These are phyloP conservation scores for Botrytis sinoallii DNA, from an alignment of 2,329 filamentous ascomycete genomes.

Conservation along the genomic window DNA sequence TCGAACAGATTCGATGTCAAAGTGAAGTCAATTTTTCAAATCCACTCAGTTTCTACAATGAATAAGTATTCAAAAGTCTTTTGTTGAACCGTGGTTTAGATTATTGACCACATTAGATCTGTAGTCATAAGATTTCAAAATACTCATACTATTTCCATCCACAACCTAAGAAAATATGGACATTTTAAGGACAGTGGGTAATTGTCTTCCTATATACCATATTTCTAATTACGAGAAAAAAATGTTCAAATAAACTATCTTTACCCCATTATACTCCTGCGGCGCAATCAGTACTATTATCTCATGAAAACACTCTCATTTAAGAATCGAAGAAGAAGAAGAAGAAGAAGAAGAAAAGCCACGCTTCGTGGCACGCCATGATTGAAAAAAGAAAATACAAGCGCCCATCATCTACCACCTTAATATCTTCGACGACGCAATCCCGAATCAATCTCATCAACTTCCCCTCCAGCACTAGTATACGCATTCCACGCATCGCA, in stretches of 20 bases:
- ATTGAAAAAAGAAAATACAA: not conserved
- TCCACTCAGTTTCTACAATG: not conserved
- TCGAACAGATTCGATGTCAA: not conserved
- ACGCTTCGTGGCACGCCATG: not conserved
- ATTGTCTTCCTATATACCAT: accelerated
- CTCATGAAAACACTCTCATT: not conserved
- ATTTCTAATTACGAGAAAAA: not conserved
- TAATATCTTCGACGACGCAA: slow-evolving; percentile 5
- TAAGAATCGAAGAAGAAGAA: not conserved
- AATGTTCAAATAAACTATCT: not conserved
- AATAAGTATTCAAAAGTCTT: not conserved
- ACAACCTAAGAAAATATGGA: not conserved
- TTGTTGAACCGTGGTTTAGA: not conserved
- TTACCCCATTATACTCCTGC: not conserved
- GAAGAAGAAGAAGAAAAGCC: not conserved
- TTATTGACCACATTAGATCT: not conserved
- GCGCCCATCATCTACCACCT: not conserved
- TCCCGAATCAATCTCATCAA: slow-evolving; percentile 53
- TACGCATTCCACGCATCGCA: slow-evolving; percentile 51
- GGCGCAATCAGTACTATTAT: not conserved
- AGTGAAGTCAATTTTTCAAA: not conserved
- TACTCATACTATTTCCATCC: not conserved
- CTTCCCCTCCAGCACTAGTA: slow-evolving; percentile 45
- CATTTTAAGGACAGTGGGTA: not conserved
- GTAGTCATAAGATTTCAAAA: not conserved